Evolutionary conservation across 495 filamentous ascomycete genomes (phyloP), one percentile per base, ranked within the genome.

Genomic region (Aspergillus homomorphus): DNA sequence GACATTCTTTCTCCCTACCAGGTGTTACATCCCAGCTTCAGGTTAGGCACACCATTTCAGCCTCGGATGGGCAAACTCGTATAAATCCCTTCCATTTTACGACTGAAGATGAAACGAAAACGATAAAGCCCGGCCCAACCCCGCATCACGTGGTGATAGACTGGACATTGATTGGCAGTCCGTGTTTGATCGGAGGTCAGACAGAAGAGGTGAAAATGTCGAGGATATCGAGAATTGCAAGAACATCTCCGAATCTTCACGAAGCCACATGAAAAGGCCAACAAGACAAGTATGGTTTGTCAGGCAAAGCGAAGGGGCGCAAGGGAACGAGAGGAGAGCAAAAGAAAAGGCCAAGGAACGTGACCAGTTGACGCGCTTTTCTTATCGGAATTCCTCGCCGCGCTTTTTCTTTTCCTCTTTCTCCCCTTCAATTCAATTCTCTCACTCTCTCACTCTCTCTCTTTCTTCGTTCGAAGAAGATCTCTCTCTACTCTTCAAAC

Each of bases 141-240:
- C 62, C 65, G 61, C 62, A 62, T 67, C 61, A 67, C 62, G 59
- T 67, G 65, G 57, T 18, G 65, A 62, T 62, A 62, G 48, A 54
- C 7, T 8, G 14, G 0, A 1, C 19, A 41, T 20, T 57, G 33
- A 63, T 63, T 64, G 62, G 62, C 26, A 48, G 20, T 6, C 16
- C 4, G 4, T 21, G 10, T 14, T 23, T 46, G 18, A 7, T 21
- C 5, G 20, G 18, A n/a, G 18, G 14, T 22, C 15, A 30, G 14
- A 23, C 4, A 12, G 3, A 53, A n/a, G 33, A 16, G 18, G 41
- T 7, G n/a, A 22, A 4, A 53, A 19, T 44, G 41, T 43, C 41
- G 41, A 43, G 41, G 41, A 43, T n/a, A n/a, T n/a, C n/a, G n/a
- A n/a, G n/a, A n/a, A n/a, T n/a, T n/a, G n/a, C n/a, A n/a, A n/a